phyloP scores from a whole-genome alignment of 2,329 filamentous ascomycete species.

The Beauveria varroae region DNA sequence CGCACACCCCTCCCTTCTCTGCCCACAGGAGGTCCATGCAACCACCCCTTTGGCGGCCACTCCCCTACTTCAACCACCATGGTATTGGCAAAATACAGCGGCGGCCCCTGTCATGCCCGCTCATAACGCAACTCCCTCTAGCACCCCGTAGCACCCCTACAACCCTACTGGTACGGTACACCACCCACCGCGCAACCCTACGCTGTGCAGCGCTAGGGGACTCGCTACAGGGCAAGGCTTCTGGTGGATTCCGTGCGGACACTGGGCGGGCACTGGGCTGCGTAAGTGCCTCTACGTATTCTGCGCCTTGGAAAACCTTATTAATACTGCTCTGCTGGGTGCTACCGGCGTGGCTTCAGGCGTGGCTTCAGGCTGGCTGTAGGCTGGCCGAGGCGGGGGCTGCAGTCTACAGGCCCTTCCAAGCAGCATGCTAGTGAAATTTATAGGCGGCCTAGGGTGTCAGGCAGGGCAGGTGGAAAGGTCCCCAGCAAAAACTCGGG shows the following conservation, averaged over 20 bases:
- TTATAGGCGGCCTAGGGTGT: neutral
- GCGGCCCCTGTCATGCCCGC: no score
- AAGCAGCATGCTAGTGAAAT: no score
- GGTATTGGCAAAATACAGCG: no score
- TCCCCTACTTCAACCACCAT: no score
- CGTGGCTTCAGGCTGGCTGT: no score
- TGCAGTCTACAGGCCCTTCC: neutral
- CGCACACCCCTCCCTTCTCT: no score
- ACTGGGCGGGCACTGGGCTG: neutral
- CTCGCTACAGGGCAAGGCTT: neutral
- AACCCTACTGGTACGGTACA: neutral
- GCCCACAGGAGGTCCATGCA: no score
- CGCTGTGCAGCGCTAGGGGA: neutral
- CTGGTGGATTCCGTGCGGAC: neutral
- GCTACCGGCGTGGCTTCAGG: neutral
- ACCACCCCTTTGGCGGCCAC: no score
- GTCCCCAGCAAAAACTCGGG: neutral
- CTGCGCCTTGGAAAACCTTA: neutral
- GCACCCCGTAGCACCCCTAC: neutral
- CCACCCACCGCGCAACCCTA: neutral
- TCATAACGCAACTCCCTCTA: no score
- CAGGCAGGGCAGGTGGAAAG: neutral
- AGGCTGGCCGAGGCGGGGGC: neutral
- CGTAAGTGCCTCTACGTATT: constrained; percentile 6
- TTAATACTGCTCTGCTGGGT: neutral